Evolutionary conservation across 345 rosid species (phyloP).

Genomic region (Eucalyptus sp.): DNA sequence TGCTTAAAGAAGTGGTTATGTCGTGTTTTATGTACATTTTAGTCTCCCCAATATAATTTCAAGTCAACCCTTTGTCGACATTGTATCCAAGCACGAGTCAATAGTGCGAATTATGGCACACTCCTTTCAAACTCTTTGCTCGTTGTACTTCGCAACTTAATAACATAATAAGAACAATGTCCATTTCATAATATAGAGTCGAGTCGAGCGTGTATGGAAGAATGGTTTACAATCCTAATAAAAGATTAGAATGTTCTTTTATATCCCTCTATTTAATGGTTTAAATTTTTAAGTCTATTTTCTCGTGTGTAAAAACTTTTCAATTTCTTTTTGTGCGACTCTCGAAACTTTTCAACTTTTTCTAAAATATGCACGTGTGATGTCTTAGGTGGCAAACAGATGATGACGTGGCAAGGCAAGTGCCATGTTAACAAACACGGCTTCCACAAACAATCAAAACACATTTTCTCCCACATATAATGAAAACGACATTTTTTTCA

Average conservation of each 20-base stretch:
- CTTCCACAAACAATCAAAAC: background rate
- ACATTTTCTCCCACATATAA: background rate
- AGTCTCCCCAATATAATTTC: too few species aligned
- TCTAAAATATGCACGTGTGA: background rate
- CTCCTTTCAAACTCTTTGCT: accelerated
- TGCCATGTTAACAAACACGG: background rate
- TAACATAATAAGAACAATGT: too few species aligned
- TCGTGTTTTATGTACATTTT: background rate
- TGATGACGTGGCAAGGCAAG: accelerated
- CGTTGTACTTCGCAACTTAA: accelerated
- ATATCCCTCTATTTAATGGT: background rate
- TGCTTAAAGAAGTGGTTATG: background rate
- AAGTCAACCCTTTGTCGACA: accelerated
- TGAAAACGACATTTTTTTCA: background rate
- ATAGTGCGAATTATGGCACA: accelerated
- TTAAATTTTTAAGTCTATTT: background rate
- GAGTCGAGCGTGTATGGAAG: accelerated
- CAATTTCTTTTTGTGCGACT: too few species aligned
- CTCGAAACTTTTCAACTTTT: too few species aligned
- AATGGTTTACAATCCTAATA: background rate
- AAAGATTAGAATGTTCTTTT: background rate
- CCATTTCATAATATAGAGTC: background rate
- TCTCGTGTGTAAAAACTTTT: background rate
- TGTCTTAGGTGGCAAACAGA: background rate
- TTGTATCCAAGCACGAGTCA: too few species aligned